Conservation (phyloP, 768 basidiomycete genomes). For the Suillus decipiens region DNA sequence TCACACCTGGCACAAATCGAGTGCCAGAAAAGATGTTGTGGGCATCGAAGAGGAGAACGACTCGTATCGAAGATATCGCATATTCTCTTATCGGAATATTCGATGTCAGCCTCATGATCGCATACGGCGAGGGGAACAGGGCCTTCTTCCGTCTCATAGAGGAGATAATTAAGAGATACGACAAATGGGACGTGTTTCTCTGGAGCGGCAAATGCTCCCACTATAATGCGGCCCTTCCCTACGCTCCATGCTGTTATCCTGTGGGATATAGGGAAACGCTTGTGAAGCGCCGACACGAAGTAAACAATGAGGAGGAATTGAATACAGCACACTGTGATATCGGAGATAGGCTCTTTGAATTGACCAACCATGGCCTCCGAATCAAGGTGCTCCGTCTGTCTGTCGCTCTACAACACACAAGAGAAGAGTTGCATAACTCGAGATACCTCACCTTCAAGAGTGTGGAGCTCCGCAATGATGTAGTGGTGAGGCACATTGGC, state of each 20-base stretch:
- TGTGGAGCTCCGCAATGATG: not conserved
- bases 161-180: slow-evolving; percentile 15
- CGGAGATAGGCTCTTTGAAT: slow-evolving; percentile 14
- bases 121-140: slow-evolving; percentile 21
- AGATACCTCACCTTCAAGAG: not conserved
- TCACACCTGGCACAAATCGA: slow-evolving; percentile 11
- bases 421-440: not conserved
- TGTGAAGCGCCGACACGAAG: not conserved
- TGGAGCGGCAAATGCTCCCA: slow-evolving; percentile 13
- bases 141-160: slow-evolving; percentile 20
- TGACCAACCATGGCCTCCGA: slow-evolving; percentile 16
- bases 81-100: slow-evolving; percentile 23
- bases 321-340: not conserved
- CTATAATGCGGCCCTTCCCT: slow-evolving; percentile 11
- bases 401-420: not conserved
- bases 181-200: slow-evolving; percentile 14
- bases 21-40: slow-evolving; percentile 16
- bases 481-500: slow-evolving; percentile 3
- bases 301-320: slow-evolving; percentile 1
- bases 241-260: slow-evolving; percentile 14
- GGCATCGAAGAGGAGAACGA: slow-evolving; percentile 23
- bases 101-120: slow-evolving; percentile 18
- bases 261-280: not conserved
- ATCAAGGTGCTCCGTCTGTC: slow-evolving; percentile 8
- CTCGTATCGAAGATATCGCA: slow-evolving; percentile 20